Base-by-base conservation (phyloP, 768 basidiomycete genomes). In the Auriscalpium vulgare region DNA sequence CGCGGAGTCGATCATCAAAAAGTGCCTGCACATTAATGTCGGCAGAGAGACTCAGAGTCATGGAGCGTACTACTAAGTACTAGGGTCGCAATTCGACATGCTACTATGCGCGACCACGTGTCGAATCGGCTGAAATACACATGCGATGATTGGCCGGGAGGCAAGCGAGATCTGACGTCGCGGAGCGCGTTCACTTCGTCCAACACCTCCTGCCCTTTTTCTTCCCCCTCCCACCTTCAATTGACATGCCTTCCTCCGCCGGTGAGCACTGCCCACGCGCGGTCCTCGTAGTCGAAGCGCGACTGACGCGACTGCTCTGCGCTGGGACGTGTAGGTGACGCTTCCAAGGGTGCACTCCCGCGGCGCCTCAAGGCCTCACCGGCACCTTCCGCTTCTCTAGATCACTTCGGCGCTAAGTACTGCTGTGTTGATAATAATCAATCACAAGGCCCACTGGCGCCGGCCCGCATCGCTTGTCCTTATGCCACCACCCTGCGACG, bases 311-410 rank as follows among this genome's bases (percentile, higher is more conserved):
- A 14, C 6, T 46, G 8, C 50, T 47, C 5, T 48, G 14, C 19
- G 47, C 23, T 55, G 2, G 45, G 17, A 10, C 44, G 35, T 50
- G 37, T 50, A 81, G 95, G 95, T 84, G 91, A 97, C 77, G 72
- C 87, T 67, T 66, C 66, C 55, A 97, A 95, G 81, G 95, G 95
- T 74, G 94, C 95, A 69, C 75, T 78, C 68, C 87, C 93, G 58
- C 88, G 94, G 56, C 93, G 90, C 67, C 88, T 44, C 92, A 97
- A 70, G 97, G 95, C 75, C 95, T 97, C 72, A 97, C 91, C 60
- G 72, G n/a, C n/a, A n/a, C n/a, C n/a, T n/a, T n/a, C n/a, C n/a
- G n/a, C n/a, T n/a, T n/a, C n/a, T n/a, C n/a, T n/a, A n/a, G n/a
- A n/a, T n/a, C n/a, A n/a, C n/a, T n/a, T n/a, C n/a, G n/a, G n/a